Evolutionary conservation across 1,284 basidiomycete species (phyloP).

Genomic region (Puccinia horiana): DNA sequence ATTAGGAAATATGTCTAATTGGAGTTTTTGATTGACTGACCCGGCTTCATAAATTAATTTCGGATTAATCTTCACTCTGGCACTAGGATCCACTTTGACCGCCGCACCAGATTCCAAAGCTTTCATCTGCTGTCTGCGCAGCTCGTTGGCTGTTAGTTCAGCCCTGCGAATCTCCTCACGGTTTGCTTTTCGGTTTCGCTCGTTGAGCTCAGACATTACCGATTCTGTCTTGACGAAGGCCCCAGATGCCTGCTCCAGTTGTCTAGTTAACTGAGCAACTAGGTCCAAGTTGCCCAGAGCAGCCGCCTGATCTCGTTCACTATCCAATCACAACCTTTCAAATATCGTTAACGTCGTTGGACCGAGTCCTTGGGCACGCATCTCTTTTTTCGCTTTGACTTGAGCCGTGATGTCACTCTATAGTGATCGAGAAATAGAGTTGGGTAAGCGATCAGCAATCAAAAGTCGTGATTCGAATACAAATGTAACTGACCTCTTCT

Average conservation of each 20-base stretch:
- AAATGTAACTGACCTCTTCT: constrained; percentile 34
- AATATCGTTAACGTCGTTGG: constrained; percentile 28
- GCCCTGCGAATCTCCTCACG: constrained; percentile 74
- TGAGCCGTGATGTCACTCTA: constrained; percentile 41
- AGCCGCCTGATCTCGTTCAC: constrained; percentile 44
- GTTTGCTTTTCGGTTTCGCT: constrained; percentile 80
- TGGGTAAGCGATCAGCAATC: not conserved
- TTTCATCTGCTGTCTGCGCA: constrained; percentile 66
- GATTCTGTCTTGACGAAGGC: constrained; percentile 27
- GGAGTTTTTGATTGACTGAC: constrained; percentile 21
- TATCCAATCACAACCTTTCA: constrained; percentile 36
- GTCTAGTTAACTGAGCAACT: constrained; percentile 12
- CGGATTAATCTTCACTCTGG: constrained; percentile 38
- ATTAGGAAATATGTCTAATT: not conserved
- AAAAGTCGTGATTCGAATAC: not conserved
- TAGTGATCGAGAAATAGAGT: not conserved
- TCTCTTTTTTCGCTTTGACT: constrained; percentile 43
- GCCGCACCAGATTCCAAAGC: constrained; percentile 20
- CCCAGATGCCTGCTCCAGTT: constrained; percentile 33
- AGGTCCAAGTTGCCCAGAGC: constrained; percentile 26
- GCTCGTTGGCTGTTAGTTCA: constrained; percentile 66
- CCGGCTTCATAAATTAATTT: constrained; percentile 35
- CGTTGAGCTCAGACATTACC: constrained; percentile 68
- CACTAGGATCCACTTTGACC: constrained; percentile 31
- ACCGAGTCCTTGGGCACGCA: constrained; percentile 43